phyloP scores from a whole-genome alignment of 495 filamentous ascomycete genomes.

The Zalerion maritima region DNA sequence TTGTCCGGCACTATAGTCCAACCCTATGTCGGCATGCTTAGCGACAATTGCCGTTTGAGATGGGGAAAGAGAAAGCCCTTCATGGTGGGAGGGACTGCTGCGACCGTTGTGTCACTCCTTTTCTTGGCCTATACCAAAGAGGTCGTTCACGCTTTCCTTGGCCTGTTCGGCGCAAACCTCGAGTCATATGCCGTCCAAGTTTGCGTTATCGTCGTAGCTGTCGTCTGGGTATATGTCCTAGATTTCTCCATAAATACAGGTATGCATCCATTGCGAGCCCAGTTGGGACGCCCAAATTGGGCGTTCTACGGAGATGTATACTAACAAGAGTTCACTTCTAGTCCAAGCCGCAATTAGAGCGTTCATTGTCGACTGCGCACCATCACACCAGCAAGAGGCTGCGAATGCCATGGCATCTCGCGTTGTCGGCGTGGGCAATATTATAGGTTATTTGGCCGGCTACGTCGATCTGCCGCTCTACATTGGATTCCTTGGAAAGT shows the following conservation, averaged over 20 bases:
- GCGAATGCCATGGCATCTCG: conserved; percentile 83
- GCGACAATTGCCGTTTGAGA: conserved; percentile 64
- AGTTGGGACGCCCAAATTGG: no score
- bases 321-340: conserved; percentile 15
- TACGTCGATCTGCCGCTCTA: conserved; percentile 58
- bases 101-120: conserved; percentile 60
- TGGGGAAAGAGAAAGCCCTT: conserved; percentile 86
- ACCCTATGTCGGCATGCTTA: conserved; percentile 84
- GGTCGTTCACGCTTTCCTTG: conserved; percentile 52
- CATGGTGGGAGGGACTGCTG: conserved; percentile 60
- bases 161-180: conserved; percentile 54
- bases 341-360: conserved; percentile 81
- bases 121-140: conserved; percentile 72
- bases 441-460: conserved; percentile 70
- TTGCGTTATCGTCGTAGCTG: conserved; percentile 53
- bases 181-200: conserved; percentile 44
- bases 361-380: conserved; percentile 82
- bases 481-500: conserved; percentile 63
- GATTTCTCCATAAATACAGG: conserved; percentile 91
- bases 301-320: neutral
- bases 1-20: conserved; percentile 77
- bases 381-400: conserved; percentile 73
- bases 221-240: conserved; percentile 69
- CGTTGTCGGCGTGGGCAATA: conserved; percentile 69
- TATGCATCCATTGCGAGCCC: conserved; percentile 20